These are phyloP conservation scores for Plicaturopsis crispa DNA, from an alignment of 768 basidiomycete species.

Conservation along the genomic window DNA sequence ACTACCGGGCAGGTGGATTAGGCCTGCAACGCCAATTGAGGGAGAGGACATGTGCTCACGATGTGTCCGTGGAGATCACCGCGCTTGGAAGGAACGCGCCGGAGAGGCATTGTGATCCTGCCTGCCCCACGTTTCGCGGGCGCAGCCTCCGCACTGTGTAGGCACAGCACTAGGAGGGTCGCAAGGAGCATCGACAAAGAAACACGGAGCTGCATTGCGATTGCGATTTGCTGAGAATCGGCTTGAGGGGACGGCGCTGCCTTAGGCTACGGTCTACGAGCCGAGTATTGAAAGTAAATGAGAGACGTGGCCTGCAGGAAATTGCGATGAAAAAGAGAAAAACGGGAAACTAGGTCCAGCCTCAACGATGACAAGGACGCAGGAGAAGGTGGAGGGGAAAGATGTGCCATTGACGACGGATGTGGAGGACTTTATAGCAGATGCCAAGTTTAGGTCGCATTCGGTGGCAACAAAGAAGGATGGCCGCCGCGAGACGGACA, in stretches of 20 bases:
- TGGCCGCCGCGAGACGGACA: too few species aligned
- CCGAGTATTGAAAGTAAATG: background rate
- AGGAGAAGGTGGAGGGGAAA: constrained; percentile 16
- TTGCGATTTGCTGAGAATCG: background rate
- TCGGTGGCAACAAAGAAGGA: too few species aligned
- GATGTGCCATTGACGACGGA: too few species aligned
- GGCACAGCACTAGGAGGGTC: constrained; percentile 37
- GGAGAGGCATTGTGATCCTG: constrained; percentile 35
- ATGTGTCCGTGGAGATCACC: constrained; percentile 26
- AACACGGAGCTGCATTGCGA: constrained; percentile 48
- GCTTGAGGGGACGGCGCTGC: background rate
- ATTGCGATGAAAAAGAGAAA: constrained; percentile 15
- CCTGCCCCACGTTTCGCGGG: constrained; percentile 28
- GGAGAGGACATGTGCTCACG: constrained; percentile 20
- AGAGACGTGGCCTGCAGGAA: too few species aligned
- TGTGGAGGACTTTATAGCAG: too few species aligned
- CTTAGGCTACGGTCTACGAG: too few species aligned
- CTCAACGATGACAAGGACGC: constrained; percentile 16
- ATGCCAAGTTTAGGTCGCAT: too few species aligned
- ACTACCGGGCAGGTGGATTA: constrained; percentile 25
- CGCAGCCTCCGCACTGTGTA: constrained; percentile 31
- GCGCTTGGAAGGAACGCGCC: constrained; percentile 24
- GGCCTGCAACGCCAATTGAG: constrained; percentile 7
- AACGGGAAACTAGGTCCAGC: constrained; percentile 27
- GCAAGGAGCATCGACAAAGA: constrained; percentile 45